Evolutionary conservation across 1,284 basidiomycete genomes (phyloP).

Genomic region (Leccinum pachyderme): DNA sequence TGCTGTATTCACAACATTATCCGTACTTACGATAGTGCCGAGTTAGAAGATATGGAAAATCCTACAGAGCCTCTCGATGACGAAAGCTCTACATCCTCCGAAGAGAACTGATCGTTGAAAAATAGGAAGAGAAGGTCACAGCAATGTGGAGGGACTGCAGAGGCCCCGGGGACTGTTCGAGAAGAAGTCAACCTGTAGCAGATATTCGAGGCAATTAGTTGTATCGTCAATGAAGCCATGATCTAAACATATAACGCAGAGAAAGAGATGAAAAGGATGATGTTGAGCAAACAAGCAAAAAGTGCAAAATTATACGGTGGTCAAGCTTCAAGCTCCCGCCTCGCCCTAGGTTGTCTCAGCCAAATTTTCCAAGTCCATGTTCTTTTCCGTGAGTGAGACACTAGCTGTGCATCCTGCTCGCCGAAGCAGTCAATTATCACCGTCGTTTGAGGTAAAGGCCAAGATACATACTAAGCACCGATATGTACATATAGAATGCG

Average conservation of each 20-base stretch:
- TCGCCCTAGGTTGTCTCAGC: too few species aligned
- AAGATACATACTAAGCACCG: neutral
- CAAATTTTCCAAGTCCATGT: too few species aligned
- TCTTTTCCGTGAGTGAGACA: neutral
- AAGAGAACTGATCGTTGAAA: neutral
- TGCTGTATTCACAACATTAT: neutral
- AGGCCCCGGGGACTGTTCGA: neutral
- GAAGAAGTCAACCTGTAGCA: neutral
- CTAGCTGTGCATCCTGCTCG: neutral
- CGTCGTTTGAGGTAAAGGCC: too few species aligned
- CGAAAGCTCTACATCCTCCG: neutral
- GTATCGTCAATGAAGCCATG: neutral
- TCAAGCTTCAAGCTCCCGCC: neutral
- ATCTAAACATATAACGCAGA: too few species aligned
- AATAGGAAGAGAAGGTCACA: neutral
- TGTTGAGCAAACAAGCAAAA: neutral
- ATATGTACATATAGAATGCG: neutral
- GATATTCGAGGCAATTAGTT: neutral
- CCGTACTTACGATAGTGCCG: neutral
- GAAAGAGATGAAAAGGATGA: neutral
- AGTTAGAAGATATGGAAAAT: neutral
- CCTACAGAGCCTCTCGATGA: neutral
- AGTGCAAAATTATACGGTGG: neutral
- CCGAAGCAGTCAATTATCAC: neutral
- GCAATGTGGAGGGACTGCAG: neutral